Evolutionary conservation across 2,329 filamentous ascomycete genomes (phyloP).

Genomic region (Beauveria caledonica): DNA sequence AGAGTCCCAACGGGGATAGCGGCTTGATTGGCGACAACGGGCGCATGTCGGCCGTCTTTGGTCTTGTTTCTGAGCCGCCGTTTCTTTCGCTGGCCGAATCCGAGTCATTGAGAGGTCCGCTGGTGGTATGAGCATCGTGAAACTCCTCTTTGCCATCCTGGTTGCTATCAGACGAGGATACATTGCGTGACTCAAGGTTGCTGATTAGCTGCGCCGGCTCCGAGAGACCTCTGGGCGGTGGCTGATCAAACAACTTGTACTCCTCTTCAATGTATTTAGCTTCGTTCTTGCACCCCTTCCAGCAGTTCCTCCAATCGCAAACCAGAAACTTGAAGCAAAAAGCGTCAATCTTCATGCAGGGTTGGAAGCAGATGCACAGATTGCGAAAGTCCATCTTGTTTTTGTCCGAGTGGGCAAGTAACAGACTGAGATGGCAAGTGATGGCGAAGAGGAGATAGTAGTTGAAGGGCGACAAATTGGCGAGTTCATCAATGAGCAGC

Average conservation of each 20-base stretch:
- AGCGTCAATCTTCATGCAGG: constrained; percentile 90
- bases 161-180: constrained; percentile 48
- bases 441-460: constrained; percentile 97
- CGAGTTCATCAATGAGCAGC: constrained; percentile 81
- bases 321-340: constrained; percentile 95
- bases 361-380: constrained; percentile 92
- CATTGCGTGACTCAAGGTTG: constrained; percentile 9
- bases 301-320: constrained; percentile 91
- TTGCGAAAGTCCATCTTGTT: constrained; percentile 99
- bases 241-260: constrained; percentile 51
- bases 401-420: constrained; percentile 85
- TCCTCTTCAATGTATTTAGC: constrained; percentile 67
- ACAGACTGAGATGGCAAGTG: constrained; percentile 86
- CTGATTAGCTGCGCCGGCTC: constrained; percentile 21
- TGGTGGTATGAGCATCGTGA: constrained; percentile 25
- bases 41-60: constrained; percentile 32
- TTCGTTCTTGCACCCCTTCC: constrained; percentile 92
- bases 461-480: constrained; percentile 90
- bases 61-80: constrained; percentile 29
- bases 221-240: constrained; percentile 42
- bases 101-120: constrained; percentile 31
- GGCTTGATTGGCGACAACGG: constrained; percentile 53
- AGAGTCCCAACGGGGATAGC: constrained; percentile 47
- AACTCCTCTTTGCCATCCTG: constrained; percentile 26
- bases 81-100: constrained; percentile 39